Percentiles rank a stretch among this genome's conserved stretches.
Conservation (phyloP, 78 protist genomes). For the slime mould (Dictyostelium discoideum) region dicty_2.7 NC_007091.3:3006501-3007000, state of each 20-base stretch:
- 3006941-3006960: neutral
- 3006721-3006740: conserved; percentile 68
- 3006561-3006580: conserved; percentile 95
- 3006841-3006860: conserved; percentile 39
- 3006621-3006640: conserved; percentile 88
- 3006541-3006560: conserved; percentile 83
- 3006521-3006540: conserved; percentile 70
- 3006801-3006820: conserved; percentile 43
- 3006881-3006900: conserved; percentile 79
- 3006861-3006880: conserved; percentile 65
- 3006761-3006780: conserved; percentile 73
- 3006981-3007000: neutral
- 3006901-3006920: conserved; percentile 51
- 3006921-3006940: conserved; percentile 56
- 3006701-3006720: conserved; percentile 51
- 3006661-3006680: conserved; percentile 67
- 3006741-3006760: conserved; percentile 54
- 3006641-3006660: conserved; percentile 20
- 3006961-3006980: neutral
- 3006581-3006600: conserved; percentile 92
- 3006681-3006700: conserved; percentile 19
- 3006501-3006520: conserved; percentile 65
- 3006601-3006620: conserved; percentile 86
- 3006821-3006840: neutral
- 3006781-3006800: conserved; percentile 64